These are phyloP conservation scores for Huntiella bhutanensis DNA, from an alignment of 2,329 filamentous ascomycete genomes.

Conservation along the genomic window DNA sequence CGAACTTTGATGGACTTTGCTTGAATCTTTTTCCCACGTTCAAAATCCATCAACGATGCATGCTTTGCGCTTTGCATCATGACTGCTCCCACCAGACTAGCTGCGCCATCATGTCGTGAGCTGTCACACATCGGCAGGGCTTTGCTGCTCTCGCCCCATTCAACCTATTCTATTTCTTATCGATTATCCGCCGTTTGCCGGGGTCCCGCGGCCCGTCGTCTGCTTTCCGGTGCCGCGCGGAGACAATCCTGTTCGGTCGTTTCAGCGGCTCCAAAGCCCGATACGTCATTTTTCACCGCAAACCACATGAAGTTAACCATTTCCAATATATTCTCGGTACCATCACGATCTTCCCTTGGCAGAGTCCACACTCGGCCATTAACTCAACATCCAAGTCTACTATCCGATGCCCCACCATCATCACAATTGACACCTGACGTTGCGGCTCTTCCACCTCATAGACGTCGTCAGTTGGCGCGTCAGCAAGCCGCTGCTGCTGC, in stretches of 20 bases:
- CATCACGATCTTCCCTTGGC: background rate
- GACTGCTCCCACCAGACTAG: constrained; percentile 10
- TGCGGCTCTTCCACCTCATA: constrained; percentile 8
- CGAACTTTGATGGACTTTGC: background rate
- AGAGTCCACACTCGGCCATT: constrained; percentile 5
- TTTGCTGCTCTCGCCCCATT: too few species aligned
- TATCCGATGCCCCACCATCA: background rate
- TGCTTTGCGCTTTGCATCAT: constrained; percentile 8
- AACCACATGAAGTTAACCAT: constrained; percentile 7
- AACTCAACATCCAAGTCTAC: constrained; percentile 1
- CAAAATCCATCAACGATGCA: constrained; percentile 6
- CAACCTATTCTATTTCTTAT: too few species aligned
- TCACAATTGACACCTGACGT: background rate
- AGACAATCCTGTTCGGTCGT: background rate
- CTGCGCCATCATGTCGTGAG: constrained; percentile 3
- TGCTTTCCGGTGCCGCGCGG: constrained; percentile 1
- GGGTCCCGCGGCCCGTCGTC: background rate
- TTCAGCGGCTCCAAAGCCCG: background rate
- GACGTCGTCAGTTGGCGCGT: constrained; percentile 11
- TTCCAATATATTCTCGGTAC: constrained; percentile 7
- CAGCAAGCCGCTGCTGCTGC: constrained; percentile 9
- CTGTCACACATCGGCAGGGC: background rate
- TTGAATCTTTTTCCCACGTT: background rate
- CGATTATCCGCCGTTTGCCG: background rate
- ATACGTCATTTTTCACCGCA: constrained; percentile 9